Percentiles rank a stretch among this genome's conserved stretches.
Conservation (phyloP, 2,329 filamentous ascomycete genomes). For the Cordyceps pruinosa region DNA sequence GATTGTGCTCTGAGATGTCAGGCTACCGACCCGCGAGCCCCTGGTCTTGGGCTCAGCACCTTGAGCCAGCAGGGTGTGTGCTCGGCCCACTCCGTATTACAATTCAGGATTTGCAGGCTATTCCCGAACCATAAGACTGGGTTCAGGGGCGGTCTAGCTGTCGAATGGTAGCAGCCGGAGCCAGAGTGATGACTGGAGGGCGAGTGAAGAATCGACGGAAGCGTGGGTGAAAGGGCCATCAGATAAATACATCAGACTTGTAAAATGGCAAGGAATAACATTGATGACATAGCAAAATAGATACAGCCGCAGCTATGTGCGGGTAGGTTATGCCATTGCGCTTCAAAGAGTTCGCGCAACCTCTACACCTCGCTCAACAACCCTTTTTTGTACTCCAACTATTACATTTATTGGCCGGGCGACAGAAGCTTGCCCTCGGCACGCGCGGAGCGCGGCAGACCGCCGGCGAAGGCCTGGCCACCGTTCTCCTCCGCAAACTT, state of each 20-base stretch:
- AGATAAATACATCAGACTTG: background rate
- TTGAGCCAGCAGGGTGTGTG: background rate
- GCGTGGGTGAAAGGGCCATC: no score
- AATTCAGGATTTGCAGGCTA: background rate
- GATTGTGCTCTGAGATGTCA: background rate
- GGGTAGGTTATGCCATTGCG: conserved; percentile 11
- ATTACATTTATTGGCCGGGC: conserved; percentile 69
- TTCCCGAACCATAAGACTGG: background rate
- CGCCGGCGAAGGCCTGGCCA: conserved; percentile 72
- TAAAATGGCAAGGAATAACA: conserved; percentile 4
- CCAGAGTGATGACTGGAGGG: no score
- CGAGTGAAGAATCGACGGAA: no score
- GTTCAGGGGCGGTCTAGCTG: background rate
- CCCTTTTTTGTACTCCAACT: conserved; percentile 14
- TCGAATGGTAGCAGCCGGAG: background rate
- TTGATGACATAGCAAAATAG: conserved; percentile 15
- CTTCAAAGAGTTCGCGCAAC: background rate
- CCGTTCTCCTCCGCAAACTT: conserved; percentile 68
- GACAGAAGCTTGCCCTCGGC: conserved; percentile 78
- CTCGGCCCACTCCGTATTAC: background rate
- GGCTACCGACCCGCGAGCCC: no score
- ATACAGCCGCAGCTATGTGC: conserved; percentile 14
- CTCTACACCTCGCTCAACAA: conserved; percentile 2
- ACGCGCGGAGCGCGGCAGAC: conserved; percentile 70
- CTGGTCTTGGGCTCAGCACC: background rate